Percentiles rank a stretch among this genome's conserved stretches.
Evolutionary conservation across 148 eudicot species (phyloP).

Genomic region (Vaccinium vitisidaea): DNA sequence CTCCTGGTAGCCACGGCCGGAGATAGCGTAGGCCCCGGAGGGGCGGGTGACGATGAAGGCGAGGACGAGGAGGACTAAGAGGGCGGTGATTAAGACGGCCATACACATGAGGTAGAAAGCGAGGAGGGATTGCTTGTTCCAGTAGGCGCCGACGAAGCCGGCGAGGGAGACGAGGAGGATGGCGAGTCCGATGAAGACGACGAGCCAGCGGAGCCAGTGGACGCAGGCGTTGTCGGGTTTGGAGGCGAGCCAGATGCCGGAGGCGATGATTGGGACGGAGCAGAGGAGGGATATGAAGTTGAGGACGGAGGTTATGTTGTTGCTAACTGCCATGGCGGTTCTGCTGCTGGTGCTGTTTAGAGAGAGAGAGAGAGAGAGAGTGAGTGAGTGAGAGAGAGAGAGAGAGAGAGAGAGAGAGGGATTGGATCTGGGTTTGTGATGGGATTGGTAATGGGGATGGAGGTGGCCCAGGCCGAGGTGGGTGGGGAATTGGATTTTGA

Average conservation of each 20-base stretch:
- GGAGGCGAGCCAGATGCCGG: conserved; percentile 89
- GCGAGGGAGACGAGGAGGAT: conserved; percentile 57
- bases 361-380: not conserved
- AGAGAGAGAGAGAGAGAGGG: conserved; percentile 12
- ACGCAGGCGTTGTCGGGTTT: conserved; percentile 87
- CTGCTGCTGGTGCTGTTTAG: not conserved
- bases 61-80: conserved; percentile 61
- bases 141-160: conserved; percentile 44
- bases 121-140: conserved; percentile 63
- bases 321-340: conserved; percentile 71
- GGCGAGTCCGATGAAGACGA: conserved; percentile 53
- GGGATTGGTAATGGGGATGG: not conserved
- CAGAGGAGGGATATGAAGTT: conserved; percentile 83
- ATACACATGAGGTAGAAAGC: conserved; percentile 66
- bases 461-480: not conserved
- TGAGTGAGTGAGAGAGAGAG: not conserved
- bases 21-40: conserved; percentile 45
- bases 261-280: conserved; percentile 79
- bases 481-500: not conserved
- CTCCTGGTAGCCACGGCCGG: conserved; percentile 61
- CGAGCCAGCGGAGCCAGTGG: conserved; percentile 80
- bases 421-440: not conserved
- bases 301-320: conserved; percentile 76
- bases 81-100: conserved; percentile 65
- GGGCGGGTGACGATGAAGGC: conserved; percentile 76